Conservation (phyloP, 2,329 filamentous ascomycete species). For the Aspergillus awamori region DNA sequence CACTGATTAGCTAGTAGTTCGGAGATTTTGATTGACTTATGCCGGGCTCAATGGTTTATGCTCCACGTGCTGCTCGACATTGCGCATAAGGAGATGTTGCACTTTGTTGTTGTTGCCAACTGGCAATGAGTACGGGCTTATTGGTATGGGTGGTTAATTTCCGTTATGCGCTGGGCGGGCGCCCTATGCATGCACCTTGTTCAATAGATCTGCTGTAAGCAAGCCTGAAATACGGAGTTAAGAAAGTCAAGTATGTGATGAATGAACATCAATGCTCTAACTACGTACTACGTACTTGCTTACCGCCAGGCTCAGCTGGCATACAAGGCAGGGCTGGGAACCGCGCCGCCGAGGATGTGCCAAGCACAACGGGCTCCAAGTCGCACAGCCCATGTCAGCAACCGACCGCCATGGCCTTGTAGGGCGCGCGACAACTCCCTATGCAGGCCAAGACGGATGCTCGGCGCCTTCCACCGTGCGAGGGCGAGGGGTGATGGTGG, state of each 20-base stretch:
- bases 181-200: not conserved
- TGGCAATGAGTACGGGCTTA: not conserved
- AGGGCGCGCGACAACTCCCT: not conserved
- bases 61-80: not conserved
- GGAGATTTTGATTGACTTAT: not conserved
- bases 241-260: no score
- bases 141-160: not conserved
- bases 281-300: no score
- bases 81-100: not conserved
- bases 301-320: not conserved
- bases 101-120: not conserved
- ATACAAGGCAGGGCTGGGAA: not conserved
- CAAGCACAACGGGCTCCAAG: not conserved
- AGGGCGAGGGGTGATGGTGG: not conserved
- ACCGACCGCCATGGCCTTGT: not conserved
- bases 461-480: not conserved
- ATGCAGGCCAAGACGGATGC: not conserved
- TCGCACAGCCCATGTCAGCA: not conserved
- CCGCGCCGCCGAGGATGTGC: not conserved
- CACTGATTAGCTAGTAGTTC: no score
- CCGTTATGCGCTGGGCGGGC: not conserved
- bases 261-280: no score
- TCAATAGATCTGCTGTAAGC: not conserved
- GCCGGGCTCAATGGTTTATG: not conserved
- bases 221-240: not conserved